Percentiles rank a stretch among this genome's conserved stretches.
phyloP scores from a whole-genome alignment of 2,329 filamentous ascomycete genomes.

The Fusarium denticulatum region DNA sequence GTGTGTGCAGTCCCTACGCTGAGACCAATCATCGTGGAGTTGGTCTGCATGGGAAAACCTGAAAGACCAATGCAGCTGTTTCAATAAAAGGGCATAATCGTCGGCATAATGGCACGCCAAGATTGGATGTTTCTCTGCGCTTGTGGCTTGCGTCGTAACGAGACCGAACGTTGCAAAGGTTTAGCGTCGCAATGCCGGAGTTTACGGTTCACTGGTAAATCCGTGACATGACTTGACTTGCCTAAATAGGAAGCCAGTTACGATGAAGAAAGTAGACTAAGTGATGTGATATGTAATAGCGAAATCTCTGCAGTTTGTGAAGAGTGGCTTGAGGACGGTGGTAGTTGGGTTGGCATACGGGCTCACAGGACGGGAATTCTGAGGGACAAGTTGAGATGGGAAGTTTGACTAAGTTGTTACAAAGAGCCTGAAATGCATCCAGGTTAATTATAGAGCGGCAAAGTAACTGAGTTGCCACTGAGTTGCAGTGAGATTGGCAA shows the following conservation, averaged over 20 bases:
- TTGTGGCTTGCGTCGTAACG: neutral
- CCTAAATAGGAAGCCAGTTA: neutral
- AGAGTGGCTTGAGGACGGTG: neutral
- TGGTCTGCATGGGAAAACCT: neutral
- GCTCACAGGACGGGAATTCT: no score
- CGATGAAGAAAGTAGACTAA: neutral
- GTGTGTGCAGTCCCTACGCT: neutral
- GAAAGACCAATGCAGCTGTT: conserved; percentile 6
- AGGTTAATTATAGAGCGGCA: neutral
- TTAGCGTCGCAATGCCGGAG: neutral
- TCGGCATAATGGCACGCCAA: neutral
- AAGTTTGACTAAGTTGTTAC: neutral
- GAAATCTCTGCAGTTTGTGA: neutral
- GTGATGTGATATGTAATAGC: neutral
- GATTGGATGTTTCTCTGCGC: neutral
- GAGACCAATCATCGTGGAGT: neutral
- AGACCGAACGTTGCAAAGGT: neutral
- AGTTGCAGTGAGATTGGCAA: neutral
- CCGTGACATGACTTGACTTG: neutral
- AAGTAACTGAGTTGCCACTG: neutral
- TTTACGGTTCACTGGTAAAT: conserved; percentile 6
- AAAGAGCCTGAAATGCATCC: neutral
- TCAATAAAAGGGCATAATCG: conserved; percentile 9
- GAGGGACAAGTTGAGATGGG: neutral
- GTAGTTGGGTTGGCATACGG: neutral